Conservation (phyloP, 2,329 filamentous ascomycete species). For the Aspergillus melleus region DNA sequence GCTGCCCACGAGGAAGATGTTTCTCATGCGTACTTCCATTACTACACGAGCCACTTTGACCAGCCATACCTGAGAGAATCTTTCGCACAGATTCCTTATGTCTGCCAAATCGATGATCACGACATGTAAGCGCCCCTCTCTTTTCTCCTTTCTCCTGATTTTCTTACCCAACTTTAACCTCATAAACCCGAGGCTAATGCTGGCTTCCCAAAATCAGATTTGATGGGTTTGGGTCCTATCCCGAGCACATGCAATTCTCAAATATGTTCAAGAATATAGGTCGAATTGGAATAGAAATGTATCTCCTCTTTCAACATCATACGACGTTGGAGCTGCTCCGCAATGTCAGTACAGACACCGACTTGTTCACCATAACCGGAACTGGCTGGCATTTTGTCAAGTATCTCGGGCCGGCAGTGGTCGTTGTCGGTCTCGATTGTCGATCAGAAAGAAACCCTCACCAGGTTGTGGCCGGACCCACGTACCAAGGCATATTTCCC, state of each 20-base stretch:
- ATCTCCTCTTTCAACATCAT: conserved; percentile 96
- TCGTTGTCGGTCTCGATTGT: conserved; percentile 86
- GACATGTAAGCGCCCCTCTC: conserved; percentile 74
- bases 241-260: conserved; percentile 96
- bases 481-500: conserved; percentile 95
- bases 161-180: not conserved
- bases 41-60: conserved; percentile 97
- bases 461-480: conserved; percentile 92
- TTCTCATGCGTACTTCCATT: conserved; percentile 95
- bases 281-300: conserved; percentile 94
- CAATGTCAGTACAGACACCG: conserved; percentile 81
- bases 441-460: conserved; percentile 86
- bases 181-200: conserved; percentile 10
- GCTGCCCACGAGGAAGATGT: conserved; percentile 94
- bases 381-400: conserved; percentile 99
- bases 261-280: conserved; percentile 99
- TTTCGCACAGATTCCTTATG: conserved; percentile 94
- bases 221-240: conserved; percentile 95
- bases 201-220: conserved; percentile 61
- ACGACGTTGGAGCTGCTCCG: conserved; percentile 91
- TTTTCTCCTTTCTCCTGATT: not conserved
- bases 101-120: conserved; percentile 92
- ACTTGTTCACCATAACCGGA: conserved; percentile 96
- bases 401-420: conserved; percentile 86
- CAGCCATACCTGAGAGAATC: conserved; percentile 92